Base-by-base conservation (phyloP, 1,139 yeast species). In the Pichia kudriavzevii region DNA sequence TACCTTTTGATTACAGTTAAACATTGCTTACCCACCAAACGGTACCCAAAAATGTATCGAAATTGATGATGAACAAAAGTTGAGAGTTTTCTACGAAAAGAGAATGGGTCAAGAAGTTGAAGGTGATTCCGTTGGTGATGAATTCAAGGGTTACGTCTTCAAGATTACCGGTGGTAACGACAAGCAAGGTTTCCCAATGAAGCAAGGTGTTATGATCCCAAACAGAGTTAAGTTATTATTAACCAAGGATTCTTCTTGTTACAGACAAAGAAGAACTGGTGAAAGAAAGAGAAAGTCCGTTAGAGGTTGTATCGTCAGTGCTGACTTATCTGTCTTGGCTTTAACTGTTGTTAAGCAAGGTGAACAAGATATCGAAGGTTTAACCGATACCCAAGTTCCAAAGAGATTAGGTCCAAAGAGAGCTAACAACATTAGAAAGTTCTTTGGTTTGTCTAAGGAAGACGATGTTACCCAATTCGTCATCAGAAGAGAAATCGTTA, bases 181-280 rank as follows among this genome's bases (percentile, higher is more conserved):
- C 77, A 91, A 91, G 76, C 98, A 91, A 78, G 98, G 98, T 77
- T 93, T 91, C 95, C 97, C 98, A 74, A 91, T 93, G 98, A 91
- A 88, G 73, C 98, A 91, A 75, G 96, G 96, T 80, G 98, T 91
- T 55, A 76, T 91, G 79, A 94, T 85, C 77, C 97, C 98, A 72
- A 85, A 94, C 79, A 94, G 98, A 82, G 97, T 93, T 61, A 87
- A 84, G 69, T 80, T 91, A 62, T 79, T 93, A 66, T 77, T 91
- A 66, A 67, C 95, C 59, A 79, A 84, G 73, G 95, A 94, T 63
- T 83, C 75, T 78, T 84, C 96, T 62, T 88, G 97, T 80, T 91
- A 91, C 94, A 91, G 98, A 79, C 94, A 95, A 71, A 93, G 98
- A 79, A 85, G 98, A 75, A 64, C 71, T 54, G 98, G 98, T 80